Base-by-base conservation (phyloP, 345 rosid species). In the Nephelium lappaceum region DNA sequence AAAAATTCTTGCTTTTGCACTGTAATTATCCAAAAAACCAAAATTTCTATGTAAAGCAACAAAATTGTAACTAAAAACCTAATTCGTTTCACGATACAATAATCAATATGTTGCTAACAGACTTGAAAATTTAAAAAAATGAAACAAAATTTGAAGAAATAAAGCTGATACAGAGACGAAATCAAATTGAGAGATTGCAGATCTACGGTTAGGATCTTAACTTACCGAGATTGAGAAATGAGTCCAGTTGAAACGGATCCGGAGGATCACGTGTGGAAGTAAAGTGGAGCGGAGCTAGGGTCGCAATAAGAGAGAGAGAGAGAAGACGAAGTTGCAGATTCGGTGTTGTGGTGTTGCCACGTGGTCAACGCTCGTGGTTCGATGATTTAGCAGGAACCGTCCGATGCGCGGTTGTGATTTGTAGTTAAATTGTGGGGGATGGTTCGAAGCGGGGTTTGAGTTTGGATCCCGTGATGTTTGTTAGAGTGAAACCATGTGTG, bases 281-380 rank as follows among this genome's bases (percentile, higher is more conserved):
- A 31, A 38, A 49, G 74, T 24, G 75, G 64, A 74, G 49, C 67
- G 57, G 19, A 74, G 14, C 21, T 72, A 58, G 81, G 87, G 81
- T 69, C 78, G 58, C 61, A 23, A 49, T 41, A 41, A 77, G 68
- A 58, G 72, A 11, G 42, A 68, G 27, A 39, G 63, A 15, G 61
- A 77, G 38, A 27, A n/a, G 47, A 41, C 0, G 8, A 47, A 27
- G 53, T 47, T 68, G 31, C 18, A 38, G 45, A 67, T 41, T 55
- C 8, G 58, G 60, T 47, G 31, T 58, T 12, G 49, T 53, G 70
- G 72, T 57, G 18, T 10, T 25, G 23, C 31, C 76, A 10, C 76
- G 38, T 31, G 49, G 75, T 79, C 67, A 75, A 75, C 71, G 61
- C 15, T 41, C 9, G 42, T 0, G 49, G 69, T 24, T 41, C 61